Evolutionary conservation across 2,329 filamentous ascomycete species (phyloP).

Genomic region (Pseudocercospora vitis): DNA sequence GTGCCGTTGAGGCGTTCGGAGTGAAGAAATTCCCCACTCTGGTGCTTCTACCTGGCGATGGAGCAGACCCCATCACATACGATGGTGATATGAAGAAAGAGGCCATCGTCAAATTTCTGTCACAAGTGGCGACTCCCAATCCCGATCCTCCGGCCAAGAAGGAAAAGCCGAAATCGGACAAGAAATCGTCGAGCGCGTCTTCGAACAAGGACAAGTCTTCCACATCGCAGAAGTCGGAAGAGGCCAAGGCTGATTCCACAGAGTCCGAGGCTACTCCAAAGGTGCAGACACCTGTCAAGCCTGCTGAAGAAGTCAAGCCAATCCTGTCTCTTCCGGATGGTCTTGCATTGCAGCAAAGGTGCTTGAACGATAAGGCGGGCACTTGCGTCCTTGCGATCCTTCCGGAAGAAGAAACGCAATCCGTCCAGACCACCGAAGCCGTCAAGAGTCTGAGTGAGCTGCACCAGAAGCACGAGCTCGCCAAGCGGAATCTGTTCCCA

Average conservation of each 20-base stretch:
- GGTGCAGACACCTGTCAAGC: conserved; percentile 47
- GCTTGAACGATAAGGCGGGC: conserved; percentile 71
- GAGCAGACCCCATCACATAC: conserved; percentile 69
- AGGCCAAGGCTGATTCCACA: conserved; percentile 49
- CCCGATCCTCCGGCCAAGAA: conserved; percentile 63
- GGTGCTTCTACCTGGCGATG: conserved; percentile 72
- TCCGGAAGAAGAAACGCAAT: conserved; percentile 50
- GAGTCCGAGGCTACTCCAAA: conserved; percentile 57
- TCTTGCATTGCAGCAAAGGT: conserved; percentile 66
- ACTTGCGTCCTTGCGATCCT: conserved; percentile 81
- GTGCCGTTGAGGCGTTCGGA: conserved; percentile 70
- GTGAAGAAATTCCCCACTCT: conserved; percentile 77
- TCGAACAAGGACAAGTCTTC: conserved; percentile 54
- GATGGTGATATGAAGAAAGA: conserved; percentile 84
- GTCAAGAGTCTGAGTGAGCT: conserved; percentile 69
- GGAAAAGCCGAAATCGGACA: conserved; percentile 48
- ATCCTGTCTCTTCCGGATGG: conserved; percentile 66
- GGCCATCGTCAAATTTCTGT: conserved; percentile 77
- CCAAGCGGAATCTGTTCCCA: conserved; percentile 72
- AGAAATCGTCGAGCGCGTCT: conserved; percentile 47
- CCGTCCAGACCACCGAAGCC: conserved; percentile 33
- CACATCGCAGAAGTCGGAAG: conserved; percentile 52
- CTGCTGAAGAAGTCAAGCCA: conserved; percentile 54
- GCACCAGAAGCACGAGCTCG: conserved; percentile 69
- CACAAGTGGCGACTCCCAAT: conserved; percentile 75